phyloP scores from a whole-genome alignment of 805 yeast genomes.

The Starmerella floris region DNA sequence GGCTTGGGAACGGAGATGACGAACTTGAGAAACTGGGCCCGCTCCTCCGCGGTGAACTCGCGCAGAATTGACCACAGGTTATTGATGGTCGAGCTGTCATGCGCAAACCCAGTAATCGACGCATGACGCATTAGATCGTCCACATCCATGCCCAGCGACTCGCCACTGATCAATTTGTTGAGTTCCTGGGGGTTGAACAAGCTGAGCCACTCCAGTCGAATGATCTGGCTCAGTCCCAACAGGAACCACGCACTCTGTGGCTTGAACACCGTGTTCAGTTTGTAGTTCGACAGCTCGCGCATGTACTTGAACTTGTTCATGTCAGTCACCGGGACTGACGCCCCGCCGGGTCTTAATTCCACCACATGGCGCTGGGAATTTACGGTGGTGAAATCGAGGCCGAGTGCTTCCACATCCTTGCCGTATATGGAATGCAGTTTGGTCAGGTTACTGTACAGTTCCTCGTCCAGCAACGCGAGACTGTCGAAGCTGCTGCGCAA shows the following conservation, averaged over 20 bases:
- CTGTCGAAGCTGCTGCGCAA: constrained; percentile 58
- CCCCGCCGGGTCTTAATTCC: constrained; percentile 53
- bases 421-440: constrained; percentile 45
- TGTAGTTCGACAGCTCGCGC: constrained; percentile 64
- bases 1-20: constrained; percentile 88
- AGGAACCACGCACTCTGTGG: constrained; percentile 50
- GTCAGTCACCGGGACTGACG: constrained; percentile 40
- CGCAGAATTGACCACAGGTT: constrained; percentile 64
- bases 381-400: constrained; percentile 50
- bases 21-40: constrained; percentile 59
- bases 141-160: constrained; percentile 53
- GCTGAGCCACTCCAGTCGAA: constrained; percentile 61
- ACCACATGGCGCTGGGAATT: constrained; percentile 31
- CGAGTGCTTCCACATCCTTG: constrained; percentile 42
- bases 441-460: constrained; percentile 49
- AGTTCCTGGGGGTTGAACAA: constrained; percentile 78
- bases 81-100: constrained; percentile 43
- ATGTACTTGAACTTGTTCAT: constrained; percentile 59
- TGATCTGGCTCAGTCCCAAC: constrained; percentile 55
- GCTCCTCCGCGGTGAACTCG: constrained; percentile 45
- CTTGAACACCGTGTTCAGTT: constrained; percentile 50
- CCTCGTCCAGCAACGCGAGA: constrained; percentile 53
- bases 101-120: constrained; percentile 47
- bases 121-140: constrained; percentile 53
- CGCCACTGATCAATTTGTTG: constrained; percentile 75